Conservation (phyloP, 352 stramenopile species). For the Globisporangium megalacanthum region DNA sequence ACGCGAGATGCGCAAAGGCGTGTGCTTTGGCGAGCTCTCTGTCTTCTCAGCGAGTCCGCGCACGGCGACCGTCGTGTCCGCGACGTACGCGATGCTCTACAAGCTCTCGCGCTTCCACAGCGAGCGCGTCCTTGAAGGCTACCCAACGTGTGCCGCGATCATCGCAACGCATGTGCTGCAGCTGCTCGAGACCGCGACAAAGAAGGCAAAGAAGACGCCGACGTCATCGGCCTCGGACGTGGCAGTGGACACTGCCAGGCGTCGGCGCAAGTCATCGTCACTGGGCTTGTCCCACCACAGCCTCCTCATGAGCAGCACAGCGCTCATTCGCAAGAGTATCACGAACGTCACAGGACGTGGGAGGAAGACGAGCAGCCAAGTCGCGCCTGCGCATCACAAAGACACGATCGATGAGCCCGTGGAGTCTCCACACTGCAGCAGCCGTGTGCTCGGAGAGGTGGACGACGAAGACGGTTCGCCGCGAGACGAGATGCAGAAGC, state of each 20-base stretch:
- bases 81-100: constrained; percentile 66
- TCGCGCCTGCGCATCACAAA: constrained; percentile 3
- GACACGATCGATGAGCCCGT: neutral
- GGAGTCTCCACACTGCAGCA: neutral
- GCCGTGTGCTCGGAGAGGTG: neutral
- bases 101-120: constrained; percentile 60
- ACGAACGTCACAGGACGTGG: neutral
- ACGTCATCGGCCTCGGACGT: neutral
- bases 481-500: neutral
- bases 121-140: constrained; percentile 44
- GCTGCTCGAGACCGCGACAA: constrained; percentile 10
- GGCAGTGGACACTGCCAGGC: neutral
- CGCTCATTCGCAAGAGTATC: constrained; percentile 3
- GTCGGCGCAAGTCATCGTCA: neutral
- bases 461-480: neutral
- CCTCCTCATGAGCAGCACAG: neutral
- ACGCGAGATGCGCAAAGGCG: constrained; percentile 61
- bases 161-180: constrained; percentile 22
- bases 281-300: neutral
- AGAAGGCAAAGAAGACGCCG: constrained; percentile 11
- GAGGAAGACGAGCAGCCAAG: constrained; percentile 7
- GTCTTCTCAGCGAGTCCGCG: constrained; percentile 53
- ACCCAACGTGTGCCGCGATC: constrained; percentile 28
- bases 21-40: constrained; percentile 65
- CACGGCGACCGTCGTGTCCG: constrained; percentile 49